Evolutionary conservation across 2,329 filamentous ascomycete genomes (phyloP).

Genomic region (Periconia macrospinosa): DNA sequence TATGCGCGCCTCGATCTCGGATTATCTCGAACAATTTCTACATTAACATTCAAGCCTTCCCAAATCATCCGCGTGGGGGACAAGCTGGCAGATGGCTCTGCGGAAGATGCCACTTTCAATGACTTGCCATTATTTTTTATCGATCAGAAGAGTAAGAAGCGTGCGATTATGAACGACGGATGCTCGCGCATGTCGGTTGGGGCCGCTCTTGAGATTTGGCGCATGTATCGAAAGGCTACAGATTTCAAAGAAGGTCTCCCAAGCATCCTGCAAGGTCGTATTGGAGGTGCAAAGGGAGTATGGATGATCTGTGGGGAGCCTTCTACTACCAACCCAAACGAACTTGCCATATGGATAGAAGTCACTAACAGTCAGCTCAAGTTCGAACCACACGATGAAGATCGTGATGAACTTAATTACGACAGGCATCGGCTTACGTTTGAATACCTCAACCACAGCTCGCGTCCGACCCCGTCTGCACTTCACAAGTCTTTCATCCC

Average conservation of each 20-base stretch:
- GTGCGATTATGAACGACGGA: constrained; percentile 54
- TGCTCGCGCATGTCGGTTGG: constrained; percentile 66
- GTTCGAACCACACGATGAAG: constrained; percentile 57
- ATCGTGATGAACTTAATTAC: constrained; percentile 45
- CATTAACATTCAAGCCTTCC: constrained; percentile 38
- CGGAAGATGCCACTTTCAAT: constrained; percentile 40
- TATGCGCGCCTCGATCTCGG: constrained; percentile 48
- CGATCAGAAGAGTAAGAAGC: constrained; percentile 9
- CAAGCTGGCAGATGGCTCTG: constrained; percentile 30
- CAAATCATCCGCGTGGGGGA: constrained; percentile 41
- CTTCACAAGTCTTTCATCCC: constrained; percentile 71
- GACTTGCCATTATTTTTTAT: constrained; percentile 37
- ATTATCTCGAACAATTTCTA: constrained; percentile 45
- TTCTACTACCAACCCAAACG: constrained; percentile 45
- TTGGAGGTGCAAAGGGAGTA: constrained; percentile 74
- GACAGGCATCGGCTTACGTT: constrained; percentile 62
- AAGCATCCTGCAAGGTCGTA: constrained; percentile 67
- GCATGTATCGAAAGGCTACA: constrained; percentile 53
- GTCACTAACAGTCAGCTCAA: constrained; percentile 69
- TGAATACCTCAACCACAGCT: constrained; percentile 60
- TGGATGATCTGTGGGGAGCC: constrained; percentile 65
- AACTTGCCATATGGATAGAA: constrained; percentile 63
- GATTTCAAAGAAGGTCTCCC: constrained; percentile 68
- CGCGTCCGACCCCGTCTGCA: constrained; percentile 53
- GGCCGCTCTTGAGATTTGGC: constrained; percentile 58